Conservation (phyloP, 345 rosid genomes). For the Syzygium grande region DNA sequence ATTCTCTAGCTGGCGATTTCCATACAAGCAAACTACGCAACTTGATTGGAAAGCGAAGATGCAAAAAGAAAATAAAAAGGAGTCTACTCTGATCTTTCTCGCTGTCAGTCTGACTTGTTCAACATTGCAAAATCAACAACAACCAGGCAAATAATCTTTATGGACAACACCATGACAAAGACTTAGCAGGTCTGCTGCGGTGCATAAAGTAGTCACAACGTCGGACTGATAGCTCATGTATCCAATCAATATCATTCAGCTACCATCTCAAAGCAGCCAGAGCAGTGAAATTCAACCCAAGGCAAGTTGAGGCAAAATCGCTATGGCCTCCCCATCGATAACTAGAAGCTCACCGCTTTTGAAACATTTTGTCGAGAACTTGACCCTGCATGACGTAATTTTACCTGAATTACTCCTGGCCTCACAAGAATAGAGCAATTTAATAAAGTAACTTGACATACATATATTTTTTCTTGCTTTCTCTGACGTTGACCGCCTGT, state of each 20-base stretch:
- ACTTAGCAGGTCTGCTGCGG: neutral
- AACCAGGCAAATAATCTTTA: neutral
- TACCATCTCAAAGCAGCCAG: neutral
- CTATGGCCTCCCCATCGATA: conserved; percentile 71
- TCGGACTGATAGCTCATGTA: neutral
- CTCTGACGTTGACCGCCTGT: conserved; percentile 41
- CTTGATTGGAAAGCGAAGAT: neutral
- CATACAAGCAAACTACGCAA: neutral
- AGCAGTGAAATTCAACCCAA: neutral
- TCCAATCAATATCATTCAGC: neutral
- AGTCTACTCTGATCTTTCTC: neutral
- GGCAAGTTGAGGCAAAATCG: conserved; percentile 45
- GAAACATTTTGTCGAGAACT: conserved; percentile 71
- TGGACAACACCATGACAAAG: neutral
- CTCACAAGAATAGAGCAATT: neutral
- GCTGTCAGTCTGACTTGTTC: neutral
- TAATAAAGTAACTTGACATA: conserved; percentile 19
- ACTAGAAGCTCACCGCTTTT: conserved; percentile 46
- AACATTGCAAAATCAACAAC: neutral
- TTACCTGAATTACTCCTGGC: neutral
- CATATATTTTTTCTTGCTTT: conserved; percentile 52
- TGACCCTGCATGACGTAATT: conserved; percentile 30
- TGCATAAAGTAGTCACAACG: neutral
- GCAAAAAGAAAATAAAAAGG: neutral
- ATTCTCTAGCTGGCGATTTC: neutral